phyloP scores from a whole-genome alignment of 1,139 yeast species.

The Saccharomyces hybrid region DNA sequence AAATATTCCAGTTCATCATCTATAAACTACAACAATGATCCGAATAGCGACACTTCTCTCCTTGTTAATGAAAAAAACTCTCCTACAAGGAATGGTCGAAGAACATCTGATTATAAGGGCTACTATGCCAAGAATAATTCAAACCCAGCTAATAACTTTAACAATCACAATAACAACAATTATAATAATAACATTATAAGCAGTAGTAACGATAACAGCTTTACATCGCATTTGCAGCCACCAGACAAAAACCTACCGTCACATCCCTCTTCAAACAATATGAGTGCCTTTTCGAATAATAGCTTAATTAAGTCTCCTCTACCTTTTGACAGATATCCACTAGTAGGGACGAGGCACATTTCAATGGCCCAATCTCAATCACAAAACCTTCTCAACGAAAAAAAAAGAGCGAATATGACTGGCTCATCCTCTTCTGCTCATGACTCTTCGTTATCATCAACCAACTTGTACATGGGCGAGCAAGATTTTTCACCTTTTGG shows the following conservation, averaged over 20 bases:
- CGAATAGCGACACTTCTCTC: slow-evolving; percentile 14
- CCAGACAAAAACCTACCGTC: slow-evolving; percentile 5
- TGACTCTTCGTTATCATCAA: slow-evolving; percentile 23
- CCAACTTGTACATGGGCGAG: slow-evolving; percentile 33
- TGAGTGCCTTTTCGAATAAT: slow-evolving; percentile 16
- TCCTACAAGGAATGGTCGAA: slow-evolving; percentile 5
- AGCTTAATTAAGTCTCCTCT: slow-evolving; percentile 35
- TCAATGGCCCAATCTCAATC: slow-evolving; percentile 31
- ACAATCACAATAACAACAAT: slow-evolving; percentile 3
- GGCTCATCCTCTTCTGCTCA: not conserved
- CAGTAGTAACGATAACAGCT: not conserved
- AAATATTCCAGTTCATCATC: slow-evolving; percentile 9
- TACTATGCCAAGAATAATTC: slow-evolving; percentile 22
- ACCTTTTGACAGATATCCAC: slow-evolving; percentile 51
- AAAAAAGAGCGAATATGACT: slow-evolving; percentile 3
- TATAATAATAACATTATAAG: not conserved
- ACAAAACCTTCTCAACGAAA: slow-evolving; percentile 9
- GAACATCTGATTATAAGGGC: slow-evolving; percentile 26
- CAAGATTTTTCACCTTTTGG: slow-evolving; percentile 78
- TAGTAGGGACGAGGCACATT: slow-evolving; percentile 43
- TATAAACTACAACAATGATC: slow-evolving; percentile 6
- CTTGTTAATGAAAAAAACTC: slow-evolving; percentile 8
- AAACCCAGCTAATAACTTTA: slow-evolving; percentile 3
- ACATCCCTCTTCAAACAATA: slow-evolving; percentile 10
- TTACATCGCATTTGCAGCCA: not conserved